Conservation (phyloP, 257 asterid genomes). For the Orobanche coerulescens region DNA sequence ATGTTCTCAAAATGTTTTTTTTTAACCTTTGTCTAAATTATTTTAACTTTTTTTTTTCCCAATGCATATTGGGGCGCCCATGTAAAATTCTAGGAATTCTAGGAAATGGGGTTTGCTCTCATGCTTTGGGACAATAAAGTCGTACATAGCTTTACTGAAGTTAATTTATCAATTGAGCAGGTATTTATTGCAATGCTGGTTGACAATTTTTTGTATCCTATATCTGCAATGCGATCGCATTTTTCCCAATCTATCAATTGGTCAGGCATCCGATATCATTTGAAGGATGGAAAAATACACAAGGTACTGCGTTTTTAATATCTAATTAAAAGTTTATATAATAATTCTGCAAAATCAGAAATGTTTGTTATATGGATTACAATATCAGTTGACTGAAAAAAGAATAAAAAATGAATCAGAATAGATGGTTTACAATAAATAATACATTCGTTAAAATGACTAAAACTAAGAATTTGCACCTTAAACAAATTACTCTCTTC, state of each 20-base stretch:
- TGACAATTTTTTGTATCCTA: conserved; percentile 83
- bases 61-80: no score
- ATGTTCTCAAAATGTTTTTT: background rate
- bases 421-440: no score
- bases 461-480: no score
- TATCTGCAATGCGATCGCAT: conserved; percentile 89
- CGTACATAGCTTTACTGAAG: background rate
- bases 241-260: conserved; percentile 87
- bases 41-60: no score
- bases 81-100: background rate
- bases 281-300: conserved; percentile 77
- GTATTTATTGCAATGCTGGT: conserved; percentile 92
- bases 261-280: conserved; percentile 93
- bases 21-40: no score
- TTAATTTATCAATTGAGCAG: conserved; percentile 44
- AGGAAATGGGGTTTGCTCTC: conserved; percentile 3
- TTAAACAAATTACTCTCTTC: no score
- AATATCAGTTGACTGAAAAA: no score
- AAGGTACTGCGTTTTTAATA: conserved; percentile 40
- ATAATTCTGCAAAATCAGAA: no score
- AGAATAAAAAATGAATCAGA: no score
- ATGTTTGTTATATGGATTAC: no score
- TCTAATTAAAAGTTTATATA: no score
- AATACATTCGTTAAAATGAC: no score
- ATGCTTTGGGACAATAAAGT: conserved; percentile 7